phyloP scores from a whole-genome alignment of 345 rosid species.

The Pistacia integerrima region DNA sequence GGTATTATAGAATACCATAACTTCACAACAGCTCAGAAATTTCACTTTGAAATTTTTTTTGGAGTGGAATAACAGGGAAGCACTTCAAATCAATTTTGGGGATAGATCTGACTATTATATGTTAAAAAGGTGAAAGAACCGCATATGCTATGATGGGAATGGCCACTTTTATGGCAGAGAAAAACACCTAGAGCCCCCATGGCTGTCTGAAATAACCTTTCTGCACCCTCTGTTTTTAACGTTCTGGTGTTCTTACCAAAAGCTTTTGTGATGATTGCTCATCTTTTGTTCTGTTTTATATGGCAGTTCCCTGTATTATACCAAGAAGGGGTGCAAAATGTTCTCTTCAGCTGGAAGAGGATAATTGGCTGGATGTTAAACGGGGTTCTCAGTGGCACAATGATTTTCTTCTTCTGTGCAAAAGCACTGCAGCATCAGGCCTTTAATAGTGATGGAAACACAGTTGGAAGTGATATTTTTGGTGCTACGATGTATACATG shows the following conservation, averaged over 20 bases:
- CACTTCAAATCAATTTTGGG: too few relatives aligned
- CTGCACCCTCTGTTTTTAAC: neutral
- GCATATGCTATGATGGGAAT: neutral
- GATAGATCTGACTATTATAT: neutral
- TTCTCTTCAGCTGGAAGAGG: constrained; percentile 82
- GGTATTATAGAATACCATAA: neutral
- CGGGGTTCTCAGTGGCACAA: constrained; percentile 59
- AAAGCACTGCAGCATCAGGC: constrained; percentile 68
- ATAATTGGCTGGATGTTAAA: constrained; percentile 82
- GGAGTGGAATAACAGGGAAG: neutral
- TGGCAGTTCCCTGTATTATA: constrained; percentile 83
- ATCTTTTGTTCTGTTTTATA: constrained; percentile 12
- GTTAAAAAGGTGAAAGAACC: neutral
- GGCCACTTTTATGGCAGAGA: neutral
- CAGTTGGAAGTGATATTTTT: constrained; percentile 60
- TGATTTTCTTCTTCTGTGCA: constrained; percentile 69
- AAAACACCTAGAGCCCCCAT: neutral
- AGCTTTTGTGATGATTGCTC: constrained; percentile 9
- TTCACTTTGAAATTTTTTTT: neutral
- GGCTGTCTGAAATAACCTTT: neutral
- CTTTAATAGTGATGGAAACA: constrained; percentile 60
- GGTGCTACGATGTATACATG: constrained; percentile 83
- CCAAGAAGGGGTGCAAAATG: constrained; percentile 90
- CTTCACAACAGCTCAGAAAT: neutral
- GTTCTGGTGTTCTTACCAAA: neutral